These are phyloP conservation scores for Tylopilus plumbeoviolaceoides DNA, from an alignment of 768 basidiomycete genomes.

Conservation along the genomic window DNA sequence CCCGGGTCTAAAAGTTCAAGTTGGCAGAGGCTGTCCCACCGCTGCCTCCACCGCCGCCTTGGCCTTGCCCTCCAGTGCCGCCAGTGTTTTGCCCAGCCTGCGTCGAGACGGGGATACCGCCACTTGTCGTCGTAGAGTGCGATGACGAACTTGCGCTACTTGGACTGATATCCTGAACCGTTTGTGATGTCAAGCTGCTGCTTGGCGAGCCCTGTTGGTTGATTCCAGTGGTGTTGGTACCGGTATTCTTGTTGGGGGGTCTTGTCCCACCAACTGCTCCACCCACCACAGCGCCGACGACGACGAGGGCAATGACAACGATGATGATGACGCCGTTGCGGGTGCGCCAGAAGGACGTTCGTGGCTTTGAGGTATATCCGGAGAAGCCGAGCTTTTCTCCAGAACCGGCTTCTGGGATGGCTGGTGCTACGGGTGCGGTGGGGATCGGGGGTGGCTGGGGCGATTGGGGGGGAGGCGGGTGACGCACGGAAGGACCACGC, in stretches of 20 bases:
- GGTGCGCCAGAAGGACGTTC: conserved; percentile 46
- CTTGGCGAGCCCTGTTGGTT: not conserved
- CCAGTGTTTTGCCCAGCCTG: not conserved
- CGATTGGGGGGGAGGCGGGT: conserved; percentile 11
- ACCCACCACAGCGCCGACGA: conserved; percentile 52
- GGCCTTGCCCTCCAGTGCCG: no score
- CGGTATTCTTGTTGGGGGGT: not conserved
- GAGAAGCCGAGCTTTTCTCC: conserved; percentile 10
- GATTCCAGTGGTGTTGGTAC: not conserved
- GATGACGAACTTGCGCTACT: no score
- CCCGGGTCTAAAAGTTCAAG: not conserved
- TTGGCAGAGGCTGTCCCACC: no score
- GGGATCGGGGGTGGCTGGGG: conserved; percentile 13
- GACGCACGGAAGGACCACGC: conserved; percentile 21
- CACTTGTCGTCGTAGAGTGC: no score
- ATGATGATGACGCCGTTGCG: conserved; percentile 41
- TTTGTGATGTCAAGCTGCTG: no score
- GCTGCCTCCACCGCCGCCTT: no score
- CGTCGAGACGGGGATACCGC: not conserved
- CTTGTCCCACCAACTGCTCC: conserved; percentile 54
- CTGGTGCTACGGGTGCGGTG: conserved; percentile 6
- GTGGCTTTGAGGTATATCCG: not conserved
- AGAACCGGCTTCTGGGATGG: conserved; percentile 8
- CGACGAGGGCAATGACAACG: conserved; percentile 34
- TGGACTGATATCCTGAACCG: not conserved